Evolutionary conservation across 192 early-diverging fungal genomes (phyloP).

Genomic region (Umbelopsis ramanniana): DNA sequence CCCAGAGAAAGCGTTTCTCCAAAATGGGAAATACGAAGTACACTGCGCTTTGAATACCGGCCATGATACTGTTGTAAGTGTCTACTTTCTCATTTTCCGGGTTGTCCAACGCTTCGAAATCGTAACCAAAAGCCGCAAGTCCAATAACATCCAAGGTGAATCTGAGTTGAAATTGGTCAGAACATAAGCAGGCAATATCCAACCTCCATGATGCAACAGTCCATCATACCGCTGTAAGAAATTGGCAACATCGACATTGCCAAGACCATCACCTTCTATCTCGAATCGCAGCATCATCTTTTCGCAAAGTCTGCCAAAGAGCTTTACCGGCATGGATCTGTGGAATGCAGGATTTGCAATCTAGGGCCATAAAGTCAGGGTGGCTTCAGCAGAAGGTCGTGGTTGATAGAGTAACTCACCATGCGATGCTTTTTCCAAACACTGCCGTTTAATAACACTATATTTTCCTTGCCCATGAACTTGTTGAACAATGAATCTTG

Average conservation of each 20-base stretch:
- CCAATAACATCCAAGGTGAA: conserved; percentile 39
- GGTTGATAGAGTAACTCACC: conserved; percentile 11
- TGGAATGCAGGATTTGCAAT: conserved; percentile 38
- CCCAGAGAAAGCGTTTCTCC: conserved; percentile 18
- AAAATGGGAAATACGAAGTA: conserved; percentile 27
- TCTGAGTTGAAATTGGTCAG: not conserved
- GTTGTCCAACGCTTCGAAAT: conserved; percentile 29
- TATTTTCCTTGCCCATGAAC: conserved; percentile 15
- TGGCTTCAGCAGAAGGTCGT: too few relatives aligned
- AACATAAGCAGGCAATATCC: too few relatives aligned
- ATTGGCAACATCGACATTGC: not conserved
- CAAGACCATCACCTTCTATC: not conserved
- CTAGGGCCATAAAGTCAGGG: not conserved
- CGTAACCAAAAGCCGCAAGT: conserved; percentile 36
- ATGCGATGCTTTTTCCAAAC: conserved; percentile 37
- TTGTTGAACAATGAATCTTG: not conserved
- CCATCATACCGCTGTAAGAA: not conserved
- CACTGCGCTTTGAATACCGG: not conserved
- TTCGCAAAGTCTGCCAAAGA: conserved; percentile 27
- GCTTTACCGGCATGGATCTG: conserved; percentile 29
- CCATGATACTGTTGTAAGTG: conserved; percentile 7
- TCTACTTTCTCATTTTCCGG: conserved; percentile 14
- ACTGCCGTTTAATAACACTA: conserved; percentile 25
- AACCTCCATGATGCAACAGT: too few relatives aligned
- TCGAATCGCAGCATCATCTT: conserved; percentile 23